Conservation (phyloP, 2,329 filamentous ascomycete species). For the Diaporthe citri region DNA sequence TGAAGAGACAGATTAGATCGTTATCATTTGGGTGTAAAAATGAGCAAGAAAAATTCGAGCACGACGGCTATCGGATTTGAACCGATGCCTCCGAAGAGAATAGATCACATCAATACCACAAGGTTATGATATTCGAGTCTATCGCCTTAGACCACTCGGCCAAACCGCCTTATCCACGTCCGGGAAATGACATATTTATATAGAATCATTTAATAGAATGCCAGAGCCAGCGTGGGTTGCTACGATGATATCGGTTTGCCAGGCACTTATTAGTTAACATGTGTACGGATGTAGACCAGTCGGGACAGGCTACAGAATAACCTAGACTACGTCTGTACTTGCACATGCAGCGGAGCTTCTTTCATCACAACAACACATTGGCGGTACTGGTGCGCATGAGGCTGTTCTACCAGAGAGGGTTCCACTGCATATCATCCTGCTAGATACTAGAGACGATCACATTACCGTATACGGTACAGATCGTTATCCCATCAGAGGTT, state of each 20-base stretch:
- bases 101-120: conserved; percentile 12
- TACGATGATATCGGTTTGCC: too few relatives aligned
- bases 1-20: not conserved
- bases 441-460: not conserved
- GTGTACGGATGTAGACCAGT: not conserved
- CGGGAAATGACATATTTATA: accelerated
- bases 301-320: not conserved
- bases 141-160: conserved; percentile 38
- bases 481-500: not conserved
- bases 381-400: not conserved
- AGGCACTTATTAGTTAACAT: too few relatives aligned
- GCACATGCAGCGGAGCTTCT: not conserved
- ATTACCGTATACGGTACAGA: not conserved
- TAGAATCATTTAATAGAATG: too few relatives aligned
- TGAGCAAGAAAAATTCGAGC: not conserved
- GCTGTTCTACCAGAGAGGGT: not conserved
- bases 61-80: conserved; percentile 37
- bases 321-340: not conserved
- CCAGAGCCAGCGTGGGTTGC: too few relatives aligned
- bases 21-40: not conserved
- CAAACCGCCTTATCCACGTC: conserved; percentile 4
- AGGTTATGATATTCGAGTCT: conserved; percentile 30
- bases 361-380: not conserved
- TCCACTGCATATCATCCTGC: not conserved
- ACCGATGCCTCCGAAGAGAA: conserved; percentile 39